Evolutionary conservation across 202 grass and related monocot species (phyloP).

Genomic region (Panicum virgatum): DNA sequence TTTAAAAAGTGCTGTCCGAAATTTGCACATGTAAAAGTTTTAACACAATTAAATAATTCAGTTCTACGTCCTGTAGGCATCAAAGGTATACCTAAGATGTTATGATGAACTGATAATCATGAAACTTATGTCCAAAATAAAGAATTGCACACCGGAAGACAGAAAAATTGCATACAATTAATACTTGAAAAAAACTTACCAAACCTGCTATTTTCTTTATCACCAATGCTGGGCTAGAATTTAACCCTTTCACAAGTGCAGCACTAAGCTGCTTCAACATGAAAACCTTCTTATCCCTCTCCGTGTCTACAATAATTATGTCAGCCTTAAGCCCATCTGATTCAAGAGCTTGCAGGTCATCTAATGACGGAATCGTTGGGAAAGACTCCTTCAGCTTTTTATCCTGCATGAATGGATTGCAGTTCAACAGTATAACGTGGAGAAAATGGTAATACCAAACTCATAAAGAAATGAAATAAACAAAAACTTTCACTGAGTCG

Average conservation of each 20-base stretch:
- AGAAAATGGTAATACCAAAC: conserved; percentile 16
- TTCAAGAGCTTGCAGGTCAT: conserved; percentile 73
- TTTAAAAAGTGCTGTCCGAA: neutral
- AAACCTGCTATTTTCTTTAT: conserved; percentile 99
- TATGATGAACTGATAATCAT: conserved; percentile 7
- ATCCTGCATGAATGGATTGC: conserved; percentile 69
- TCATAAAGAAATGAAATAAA: conserved; percentile 28
- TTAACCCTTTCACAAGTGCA: conserved; percentile 88
- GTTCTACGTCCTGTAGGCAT: neutral
- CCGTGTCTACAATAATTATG: conserved; percentile 85
- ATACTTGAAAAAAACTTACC: conserved; percentile 60
- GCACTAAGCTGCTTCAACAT: conserved; percentile 94
- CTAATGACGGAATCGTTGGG: conserved; percentile 74
- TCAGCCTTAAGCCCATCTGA: conserved; percentile 78
- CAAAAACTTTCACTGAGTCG: neutral
- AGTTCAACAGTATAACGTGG: conserved; percentile 12
- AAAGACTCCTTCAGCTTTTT: conserved; percentile 93
- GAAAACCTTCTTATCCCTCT: conserved; percentile 95
- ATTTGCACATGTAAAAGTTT: conserved; percentile 19
- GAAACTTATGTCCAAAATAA: conserved; percentile 20
- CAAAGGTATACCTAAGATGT: neutral
- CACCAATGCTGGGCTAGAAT: conserved; percentile 75
- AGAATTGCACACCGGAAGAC: conserved; percentile 23
- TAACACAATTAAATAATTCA: conserved; percentile 27
- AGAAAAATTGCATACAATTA: conserved; percentile 11